These are phyloP conservation scores for Euphorbia lathyris DNA, from an alignment of 345 rosid species.

Conservation along the genomic window DNA sequence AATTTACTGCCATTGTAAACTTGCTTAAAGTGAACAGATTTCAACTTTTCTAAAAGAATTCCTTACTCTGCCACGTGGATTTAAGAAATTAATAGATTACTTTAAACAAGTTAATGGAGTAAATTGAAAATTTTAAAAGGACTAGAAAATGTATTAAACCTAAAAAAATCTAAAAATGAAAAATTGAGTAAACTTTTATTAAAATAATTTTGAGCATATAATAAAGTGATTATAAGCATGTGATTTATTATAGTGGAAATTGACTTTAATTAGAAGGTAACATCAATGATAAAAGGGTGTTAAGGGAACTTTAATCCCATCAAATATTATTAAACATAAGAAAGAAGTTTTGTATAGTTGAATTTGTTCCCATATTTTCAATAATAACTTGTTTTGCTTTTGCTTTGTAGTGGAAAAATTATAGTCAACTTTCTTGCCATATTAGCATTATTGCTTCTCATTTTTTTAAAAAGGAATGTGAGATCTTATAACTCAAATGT, in stretches of 20 bases:
- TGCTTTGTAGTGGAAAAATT: constrained; percentile 30
- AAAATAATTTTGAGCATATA: not conserved
- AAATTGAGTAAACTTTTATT: not conserved
- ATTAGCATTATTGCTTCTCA: constrained; percentile 26
- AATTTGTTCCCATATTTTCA: constrained; percentile 19
- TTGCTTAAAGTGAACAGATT: no score
- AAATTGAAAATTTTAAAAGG: no score
- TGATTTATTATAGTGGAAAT: constrained; percentile 10
- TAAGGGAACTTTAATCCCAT: constrained; percentile 22
- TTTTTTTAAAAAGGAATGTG: not conserved
- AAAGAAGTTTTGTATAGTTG: constrained; percentile 18
- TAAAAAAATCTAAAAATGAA: no score
- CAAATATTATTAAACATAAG: constrained; percentile 17
- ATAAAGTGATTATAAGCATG: not conserved
- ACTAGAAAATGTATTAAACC: no score
- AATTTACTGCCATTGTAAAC: no score
- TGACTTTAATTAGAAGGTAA: constrained; percentile 34
- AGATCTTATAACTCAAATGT: no score
- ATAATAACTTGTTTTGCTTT: constrained; percentile 36
- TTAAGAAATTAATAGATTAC: no score
- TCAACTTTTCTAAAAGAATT: no score
- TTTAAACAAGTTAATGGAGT: no score
- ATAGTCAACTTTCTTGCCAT: constrained; percentile 40
- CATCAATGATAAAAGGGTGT: constrained; percentile 19
- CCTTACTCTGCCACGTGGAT: no score